A percentile compares a stretch with the other conserved stretches of the same genome.
phyloP scores from a whole-genome alignment of 2,329 filamentous ascomycete species.

The Neofusicoccum ribis region DNA sequence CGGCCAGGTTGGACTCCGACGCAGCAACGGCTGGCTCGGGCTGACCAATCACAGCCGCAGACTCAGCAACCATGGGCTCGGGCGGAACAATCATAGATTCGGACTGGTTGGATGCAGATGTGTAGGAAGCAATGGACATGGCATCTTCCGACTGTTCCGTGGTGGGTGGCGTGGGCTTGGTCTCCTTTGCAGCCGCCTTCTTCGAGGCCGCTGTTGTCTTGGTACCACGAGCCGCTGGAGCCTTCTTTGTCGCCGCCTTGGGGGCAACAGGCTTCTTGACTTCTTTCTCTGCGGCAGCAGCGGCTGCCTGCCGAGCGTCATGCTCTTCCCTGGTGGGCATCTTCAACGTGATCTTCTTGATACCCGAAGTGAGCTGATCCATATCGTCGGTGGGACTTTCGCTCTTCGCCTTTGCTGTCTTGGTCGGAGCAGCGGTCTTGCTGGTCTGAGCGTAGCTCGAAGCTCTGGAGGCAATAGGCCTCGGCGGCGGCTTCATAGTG shows the following conservation, averaged over 20 bases:
- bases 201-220: constrained; percentile 22
- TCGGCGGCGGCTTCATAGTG: constrained; percentile 4
- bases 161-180: not conserved
- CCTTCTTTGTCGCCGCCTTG: constrained; percentile 33
- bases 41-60: not conserved
- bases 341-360: constrained; percentile 61
- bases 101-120: constrained; percentile 1
- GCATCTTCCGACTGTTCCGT: constrained; percentile 1
- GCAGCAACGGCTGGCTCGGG: not conserved
- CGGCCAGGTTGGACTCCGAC: not conserved
- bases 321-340: constrained; percentile 60
- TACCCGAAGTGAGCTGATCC: constrained; percentile 52
- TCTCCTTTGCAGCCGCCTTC: constrained; percentile 22
- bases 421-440: not conserved
- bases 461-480: constrained; percentile 6
- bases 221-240: constrained; percentile 20
- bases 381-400: constrained; percentile 41
- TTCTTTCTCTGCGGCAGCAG: constrained; percentile 43
- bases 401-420: not conserved
- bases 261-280: constrained; percentile 30
- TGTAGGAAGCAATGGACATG: constrained; percentile 6
- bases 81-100: not conserved
- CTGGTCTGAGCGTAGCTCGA: not conserved
- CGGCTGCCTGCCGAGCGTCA: constrained; percentile 48
- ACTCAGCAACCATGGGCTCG: not conserved